These are phyloP conservation scores for Hyaloperonospora arabidopsidis DNA, from an alignment of 352 stramenopile genomes.

Conservation along the genomic window DNA sequence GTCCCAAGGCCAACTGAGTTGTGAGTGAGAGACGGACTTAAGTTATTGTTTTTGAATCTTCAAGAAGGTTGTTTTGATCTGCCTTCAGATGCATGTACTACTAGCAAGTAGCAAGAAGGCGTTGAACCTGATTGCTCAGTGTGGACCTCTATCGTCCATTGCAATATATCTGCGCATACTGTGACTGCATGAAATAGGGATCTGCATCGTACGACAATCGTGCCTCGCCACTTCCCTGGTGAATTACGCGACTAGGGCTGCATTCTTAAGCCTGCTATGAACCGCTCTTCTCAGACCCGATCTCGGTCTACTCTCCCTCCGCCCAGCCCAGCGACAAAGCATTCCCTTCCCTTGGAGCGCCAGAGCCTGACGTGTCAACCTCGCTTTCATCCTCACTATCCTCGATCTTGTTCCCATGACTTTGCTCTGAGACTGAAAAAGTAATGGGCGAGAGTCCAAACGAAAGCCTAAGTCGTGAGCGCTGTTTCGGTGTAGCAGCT, in stretches of 20 bases:
- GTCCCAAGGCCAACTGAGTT: constrained; percentile 23
- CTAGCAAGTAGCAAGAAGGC: neutral
- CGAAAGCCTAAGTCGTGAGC: constrained; percentile 19
- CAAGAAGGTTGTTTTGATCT: neutral
- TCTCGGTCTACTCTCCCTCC: constrained; percentile 1
- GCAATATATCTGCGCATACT: no score
- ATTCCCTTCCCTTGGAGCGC: constrained; percentile 3
- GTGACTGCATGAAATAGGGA: no score
- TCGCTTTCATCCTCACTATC: constrained; percentile 7
- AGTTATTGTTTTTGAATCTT: constrained; percentile 21
- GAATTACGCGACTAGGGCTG: no score
- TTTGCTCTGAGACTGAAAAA: constrained; percentile 13
- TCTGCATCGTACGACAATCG: no score
- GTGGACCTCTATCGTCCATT: no score
- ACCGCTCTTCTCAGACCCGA: constrained; percentile 15
- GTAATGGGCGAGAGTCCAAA: constrained; percentile 51
- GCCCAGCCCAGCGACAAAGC: constrained; percentile 14
- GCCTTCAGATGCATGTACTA: neutral
- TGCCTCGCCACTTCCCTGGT: no score
- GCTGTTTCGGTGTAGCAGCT: constrained; percentile 8
- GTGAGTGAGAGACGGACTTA: constrained; percentile 8
- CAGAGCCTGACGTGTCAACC: constrained; percentile 1
- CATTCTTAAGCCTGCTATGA: neutral
- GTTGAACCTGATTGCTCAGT: neutral
- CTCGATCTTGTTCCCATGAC: constrained; percentile 11